These are phyloP conservation scores for Acanthamoeba quina DNA, from an alignment of 208 protist species.

Conservation along the genomic window DNA sequence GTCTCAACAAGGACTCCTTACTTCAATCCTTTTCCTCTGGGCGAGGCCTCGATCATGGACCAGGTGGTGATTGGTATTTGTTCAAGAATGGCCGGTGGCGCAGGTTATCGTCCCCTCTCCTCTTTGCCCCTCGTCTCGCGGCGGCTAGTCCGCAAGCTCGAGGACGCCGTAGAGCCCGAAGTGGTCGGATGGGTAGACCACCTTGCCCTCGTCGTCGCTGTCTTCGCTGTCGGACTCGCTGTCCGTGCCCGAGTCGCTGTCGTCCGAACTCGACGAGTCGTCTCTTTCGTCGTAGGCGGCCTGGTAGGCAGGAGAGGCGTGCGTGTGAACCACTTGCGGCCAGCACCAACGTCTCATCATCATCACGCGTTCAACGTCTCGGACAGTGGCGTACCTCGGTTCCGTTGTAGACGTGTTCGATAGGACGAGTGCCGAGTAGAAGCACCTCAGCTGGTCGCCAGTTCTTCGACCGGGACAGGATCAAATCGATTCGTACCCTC, in stretches of 20 bases:
- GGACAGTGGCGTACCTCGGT: not conserved
- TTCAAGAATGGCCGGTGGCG: not conserved
- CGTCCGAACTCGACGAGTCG: conserved; percentile 26
- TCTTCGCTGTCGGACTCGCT: conserved; percentile 18
- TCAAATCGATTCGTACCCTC: conserved; percentile 41
- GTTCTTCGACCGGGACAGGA: conserved; percentile 43
- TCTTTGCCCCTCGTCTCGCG: not conserved
- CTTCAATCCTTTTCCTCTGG: too few relatives aligned
- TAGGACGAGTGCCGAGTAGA: not conserved
- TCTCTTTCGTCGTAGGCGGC: conserved; percentile 5
- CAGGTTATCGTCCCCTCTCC: not conserved
- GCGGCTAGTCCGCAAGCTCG: not conserved
- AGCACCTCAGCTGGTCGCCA: conserved; percentile 32
- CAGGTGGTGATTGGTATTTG: too few relatives aligned
- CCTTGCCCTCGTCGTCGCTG: conserved; percentile 7
- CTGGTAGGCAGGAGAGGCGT: not conserved
- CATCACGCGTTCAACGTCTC: not conserved
- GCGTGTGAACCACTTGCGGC: too few relatives aligned
- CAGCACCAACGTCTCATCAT: too few relatives aligned
- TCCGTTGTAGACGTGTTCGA: conserved; percentile 46
- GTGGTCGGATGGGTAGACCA: conserved; percentile 54
- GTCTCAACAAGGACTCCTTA: too few relatives aligned
- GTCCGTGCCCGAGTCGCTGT: conserved; percentile 45
- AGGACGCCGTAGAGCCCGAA: conserved; percentile 58
- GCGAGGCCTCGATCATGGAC: too few relatives aligned